Conservation (phyloP, 371 early-diverging fungal species). For the Mortierella sp. region DNA sequence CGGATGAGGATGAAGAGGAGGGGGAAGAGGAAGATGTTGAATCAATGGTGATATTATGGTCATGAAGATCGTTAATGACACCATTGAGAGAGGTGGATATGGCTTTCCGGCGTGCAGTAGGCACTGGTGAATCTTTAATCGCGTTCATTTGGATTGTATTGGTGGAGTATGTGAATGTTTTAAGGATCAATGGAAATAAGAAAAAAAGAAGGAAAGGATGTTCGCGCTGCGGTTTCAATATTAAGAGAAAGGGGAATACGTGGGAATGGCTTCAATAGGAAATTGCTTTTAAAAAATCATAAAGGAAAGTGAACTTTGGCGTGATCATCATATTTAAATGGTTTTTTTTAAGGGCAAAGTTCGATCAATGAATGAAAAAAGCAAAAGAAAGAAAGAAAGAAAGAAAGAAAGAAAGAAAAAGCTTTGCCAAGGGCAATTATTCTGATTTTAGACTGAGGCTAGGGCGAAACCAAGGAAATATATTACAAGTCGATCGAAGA, state of each 20-base stretch:
- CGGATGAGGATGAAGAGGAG: neutral
- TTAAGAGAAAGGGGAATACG: neutral
- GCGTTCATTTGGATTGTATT: conserved; percentile 12
- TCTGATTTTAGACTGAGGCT: neutral
- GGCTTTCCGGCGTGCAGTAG: conserved; percentile 5
- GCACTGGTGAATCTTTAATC: neutral
- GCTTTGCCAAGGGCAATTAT: neutral
- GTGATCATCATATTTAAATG: neutral
- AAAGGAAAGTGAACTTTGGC: neutral
- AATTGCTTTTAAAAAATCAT: neutral
- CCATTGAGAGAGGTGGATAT: neutral
- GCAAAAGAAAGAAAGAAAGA: neutral
- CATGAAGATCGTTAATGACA: neutral
- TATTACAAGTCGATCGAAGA: neutral
- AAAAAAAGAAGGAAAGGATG: neutral
- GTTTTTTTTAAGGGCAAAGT: neutral
- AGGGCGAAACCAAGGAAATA: no score
- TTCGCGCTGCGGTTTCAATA: neutral
- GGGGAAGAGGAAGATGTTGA: neutral
- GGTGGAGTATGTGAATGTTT: neutral
- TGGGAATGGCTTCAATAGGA: neutral
- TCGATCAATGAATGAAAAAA: neutral
- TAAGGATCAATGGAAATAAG: neutral
- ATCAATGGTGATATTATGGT: neutral
- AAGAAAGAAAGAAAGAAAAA: neutral